phyloP scores from a whole-genome alignment of 345 rosid genomes.

The Salix koriyanagi region DNA sequence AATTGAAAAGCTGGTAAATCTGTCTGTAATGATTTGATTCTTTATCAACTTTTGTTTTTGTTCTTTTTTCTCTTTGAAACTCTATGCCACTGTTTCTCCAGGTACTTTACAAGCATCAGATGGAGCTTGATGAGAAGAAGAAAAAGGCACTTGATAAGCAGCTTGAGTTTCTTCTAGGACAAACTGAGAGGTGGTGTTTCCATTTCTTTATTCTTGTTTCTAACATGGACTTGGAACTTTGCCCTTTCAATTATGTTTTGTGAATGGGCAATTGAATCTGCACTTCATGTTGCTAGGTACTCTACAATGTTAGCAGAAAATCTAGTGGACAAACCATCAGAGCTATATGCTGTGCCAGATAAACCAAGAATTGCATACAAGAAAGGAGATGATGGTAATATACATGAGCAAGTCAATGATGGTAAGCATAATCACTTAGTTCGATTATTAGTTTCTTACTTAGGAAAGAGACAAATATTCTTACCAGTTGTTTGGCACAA shows the following conservation, averaged over 20 bases:
- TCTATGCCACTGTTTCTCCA: slow-evolving; percentile 27
- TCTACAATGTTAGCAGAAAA: slow-evolving; percentile 99
- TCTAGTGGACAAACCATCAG: slow-evolving; percentile 57
- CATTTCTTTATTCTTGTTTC: background rate
- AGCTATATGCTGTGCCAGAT: slow-evolving; percentile 30
- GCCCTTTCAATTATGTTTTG: background rate
- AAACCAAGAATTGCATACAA: slow-evolving; percentile 23
- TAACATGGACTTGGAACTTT: background rate
- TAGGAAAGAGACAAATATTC: background rate
- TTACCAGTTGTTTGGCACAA: background rate
- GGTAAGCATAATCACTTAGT: slow-evolving; percentile 40
- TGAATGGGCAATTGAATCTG: slow-evolving; percentile 5
- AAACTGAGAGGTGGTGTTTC: slow-evolving; percentile 83
- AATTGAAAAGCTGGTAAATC: slow-evolving; percentile 94
- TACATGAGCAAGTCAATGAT: slow-evolving; percentile 29
- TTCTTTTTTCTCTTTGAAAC: slow-evolving; percentile 18
- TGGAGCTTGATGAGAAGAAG: slow-evolving; percentile 90
- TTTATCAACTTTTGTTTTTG: slow-evolving; percentile 4
- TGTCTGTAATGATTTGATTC: slow-evolving; percentile 10
- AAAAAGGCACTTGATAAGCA: slow-evolving; percentile 96
- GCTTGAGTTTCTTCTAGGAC: slow-evolving; percentile 94
- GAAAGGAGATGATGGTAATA: slow-evolving; percentile 29
- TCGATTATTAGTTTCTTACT: background rate
- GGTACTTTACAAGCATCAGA: slow-evolving; percentile 98
- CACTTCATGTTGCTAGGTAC: slow-evolving; percentile 51